Conservation (phyloP, 1,139 yeast genomes). For the Yamadazyma triangularis region DNA sequence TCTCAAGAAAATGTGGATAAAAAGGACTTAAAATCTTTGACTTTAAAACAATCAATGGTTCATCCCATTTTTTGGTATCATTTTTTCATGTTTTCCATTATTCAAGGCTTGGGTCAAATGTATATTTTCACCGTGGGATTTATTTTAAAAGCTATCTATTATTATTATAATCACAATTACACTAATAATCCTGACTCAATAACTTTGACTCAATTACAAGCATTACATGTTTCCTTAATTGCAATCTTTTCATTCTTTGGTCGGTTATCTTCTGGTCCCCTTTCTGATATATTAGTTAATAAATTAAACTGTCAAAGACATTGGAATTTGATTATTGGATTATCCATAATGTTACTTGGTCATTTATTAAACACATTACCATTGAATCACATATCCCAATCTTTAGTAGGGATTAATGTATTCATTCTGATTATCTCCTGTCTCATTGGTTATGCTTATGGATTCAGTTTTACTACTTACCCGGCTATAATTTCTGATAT, state of each 20-base stretch:
- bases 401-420: slow-evolving; percentile 25
- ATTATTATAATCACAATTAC: slow-evolving; percentile 20
- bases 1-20: background rate
- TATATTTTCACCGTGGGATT: slow-evolving; percentile 74
- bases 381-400: slow-evolving; percentile 22
- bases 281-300: slow-evolving; percentile 57
- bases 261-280: slow-evolving; percentile 62
- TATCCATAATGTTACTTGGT: slow-evolving; percentile 33
- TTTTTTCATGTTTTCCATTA: slow-evolving; percentile 51
- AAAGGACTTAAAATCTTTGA: slow-evolving; percentile 12
- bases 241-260: slow-evolving; percentile 68
- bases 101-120: slow-evolving; percentile 76
- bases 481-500: slow-evolving; percentile 78
- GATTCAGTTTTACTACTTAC: slow-evolving; percentile 72
- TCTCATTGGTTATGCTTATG: slow-evolving; percentile 72
- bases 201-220: slow-evolving; percentile 45
- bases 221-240: slow-evolving; percentile 67
- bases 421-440: slow-evolving; percentile 48
- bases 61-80: slow-evolving; percentile 42
- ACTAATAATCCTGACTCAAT: slow-evolving; percentile 2
- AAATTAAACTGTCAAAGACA: slow-evolving; percentile 53
- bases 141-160: slow-evolving; percentile 50
- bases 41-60: slow-evolving; percentile 15
- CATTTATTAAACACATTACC: slow-evolving; percentile 35
- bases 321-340: slow-evolving; percentile 61